Conservation (phyloP, 768 basidiomycete genomes). For the Brasilioporus rufonigricans region DNA sequence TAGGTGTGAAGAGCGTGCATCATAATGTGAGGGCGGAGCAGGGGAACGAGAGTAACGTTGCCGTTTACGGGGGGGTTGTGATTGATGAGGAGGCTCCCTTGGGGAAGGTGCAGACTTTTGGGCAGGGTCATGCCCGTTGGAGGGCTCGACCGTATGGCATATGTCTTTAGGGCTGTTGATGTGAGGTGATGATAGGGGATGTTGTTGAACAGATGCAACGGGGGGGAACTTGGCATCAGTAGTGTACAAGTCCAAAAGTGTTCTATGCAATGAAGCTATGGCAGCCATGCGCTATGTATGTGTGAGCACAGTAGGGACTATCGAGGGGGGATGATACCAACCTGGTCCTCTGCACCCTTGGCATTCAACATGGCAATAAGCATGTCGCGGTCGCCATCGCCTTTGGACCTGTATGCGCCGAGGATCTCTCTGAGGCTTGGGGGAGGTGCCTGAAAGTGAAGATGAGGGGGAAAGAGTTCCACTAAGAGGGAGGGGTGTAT, state of each 20-base stretch:
- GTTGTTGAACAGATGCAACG: conserved; percentile 21
- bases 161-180: conserved; percentile 20
- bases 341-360: conserved; percentile 93
- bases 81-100: conserved; percentile 32
- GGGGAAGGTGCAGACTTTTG: conserved; percentile 7
- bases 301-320: conserved; percentile 8
- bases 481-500: background rate
- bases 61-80: conserved; percentile 57
- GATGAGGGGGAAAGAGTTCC: background rate
- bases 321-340: conserved; percentile 32
- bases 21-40: conserved; percentile 38
- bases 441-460: conserved; percentile 56
- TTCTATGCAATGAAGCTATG: conserved; percentile 64
- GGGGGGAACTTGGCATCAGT: conserved; percentile 32
- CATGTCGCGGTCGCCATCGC: conserved; percentile 92
- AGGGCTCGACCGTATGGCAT: conserved; percentile 14
- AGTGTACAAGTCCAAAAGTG: conserved; percentile 60
- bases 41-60: conserved; percentile 63
- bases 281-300: conserved; percentile 63
- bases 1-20: conserved; percentile 31
- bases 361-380: conserved; percentile 88
- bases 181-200: conserved; percentile 42
- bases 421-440: conserved; percentile 85
- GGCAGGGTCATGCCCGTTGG: conserved; percentile 16
- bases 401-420: conserved; percentile 77